These are phyloP conservation scores for Pythium vanterpoolii DNA, from an alignment of 352 stramenopile species.

Conservation along the genomic window DNA sequence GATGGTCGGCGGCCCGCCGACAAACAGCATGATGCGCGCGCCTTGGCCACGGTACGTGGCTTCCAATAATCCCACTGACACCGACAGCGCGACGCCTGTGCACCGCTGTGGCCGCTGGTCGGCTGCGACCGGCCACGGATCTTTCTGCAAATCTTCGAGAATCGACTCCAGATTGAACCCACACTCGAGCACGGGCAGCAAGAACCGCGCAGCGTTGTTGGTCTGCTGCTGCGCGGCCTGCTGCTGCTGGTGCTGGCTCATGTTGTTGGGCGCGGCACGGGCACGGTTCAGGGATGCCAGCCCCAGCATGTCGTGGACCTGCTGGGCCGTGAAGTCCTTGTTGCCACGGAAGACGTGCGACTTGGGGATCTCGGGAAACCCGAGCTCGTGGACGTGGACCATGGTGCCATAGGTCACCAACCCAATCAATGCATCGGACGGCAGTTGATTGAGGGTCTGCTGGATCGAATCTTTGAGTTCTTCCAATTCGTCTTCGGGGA, in stretches of 20 bases:
- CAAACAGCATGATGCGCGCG: slow-evolving; percentile 98
- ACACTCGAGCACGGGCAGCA: slow-evolving; percentile 96
- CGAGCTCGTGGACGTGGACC: slow-evolving; percentile 99
- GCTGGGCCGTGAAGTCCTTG: slow-evolving; percentile 95
- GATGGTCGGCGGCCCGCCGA: slow-evolving; percentile 95
- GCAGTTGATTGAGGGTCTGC: slow-evolving; percentile 97
- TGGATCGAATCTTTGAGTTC: slow-evolving; percentile 98
- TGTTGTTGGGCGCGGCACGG: slow-evolving; percentile 34
- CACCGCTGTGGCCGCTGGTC: slow-evolving; percentile 95
- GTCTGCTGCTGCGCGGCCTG: slow-evolving; percentile 67
- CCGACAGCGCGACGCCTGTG: slow-evolving; percentile 95
- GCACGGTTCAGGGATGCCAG: slow-evolving; percentile 69
- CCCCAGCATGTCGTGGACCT: slow-evolving; percentile 96
- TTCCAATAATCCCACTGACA: slow-evolving; percentile 96
- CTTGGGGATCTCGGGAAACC: slow-evolving; percentile 94
- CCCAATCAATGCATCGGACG: slow-evolving; percentile 96
- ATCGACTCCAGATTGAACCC: slow-evolving; percentile 97
- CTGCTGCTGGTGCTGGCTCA: slow-evolving; percentile 42
- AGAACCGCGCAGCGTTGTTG: slow-evolving; percentile 91
- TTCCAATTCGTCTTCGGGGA: slow-evolving; percentile 95
- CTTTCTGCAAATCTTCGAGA: slow-evolving; percentile 96
- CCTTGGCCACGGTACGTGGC: slow-evolving; percentile 93
- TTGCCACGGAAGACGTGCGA: slow-evolving; percentile 98
- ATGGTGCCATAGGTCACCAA: slow-evolving; percentile 99
- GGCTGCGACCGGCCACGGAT: slow-evolving; percentile 97